phyloP scores from a whole-genome alignment of 2,329 filamentous ascomycete species.

The Exophiala sp. region DNA sequence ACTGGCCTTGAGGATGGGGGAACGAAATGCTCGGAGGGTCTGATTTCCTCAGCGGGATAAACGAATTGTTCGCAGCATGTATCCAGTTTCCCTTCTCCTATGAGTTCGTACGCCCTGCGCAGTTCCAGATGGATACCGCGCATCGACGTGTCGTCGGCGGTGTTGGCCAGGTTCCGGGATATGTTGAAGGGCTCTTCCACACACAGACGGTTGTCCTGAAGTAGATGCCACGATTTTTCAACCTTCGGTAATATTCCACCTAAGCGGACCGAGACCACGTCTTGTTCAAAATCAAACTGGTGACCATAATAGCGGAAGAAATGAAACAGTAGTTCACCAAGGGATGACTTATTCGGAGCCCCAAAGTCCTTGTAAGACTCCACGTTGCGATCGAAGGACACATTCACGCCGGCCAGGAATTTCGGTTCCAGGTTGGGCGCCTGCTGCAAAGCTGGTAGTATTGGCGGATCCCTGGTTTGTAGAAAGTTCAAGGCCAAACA shows the following conservation, averaged over 20 bases:
- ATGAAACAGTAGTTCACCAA: constrained; percentile 83
- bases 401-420: constrained; percentile 59
- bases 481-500: constrained; percentile 96
- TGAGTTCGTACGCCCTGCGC: constrained; percentile 75
- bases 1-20: constrained; percentile 52
- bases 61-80: constrained; percentile 83
- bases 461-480: constrained; percentile 74
- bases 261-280: constrained; percentile 76
- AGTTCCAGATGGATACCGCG: constrained; percentile 85
- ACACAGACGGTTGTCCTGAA: constrained; percentile 76
- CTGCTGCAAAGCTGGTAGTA: constrained; percentile 81
- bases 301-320: constrained; percentile 95
- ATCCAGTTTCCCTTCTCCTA: constrained; percentile 70
- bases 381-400: constrained; percentile 82
- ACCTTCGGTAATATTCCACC: constrained; percentile 72
- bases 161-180: constrained; percentile 85
- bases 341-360: constrained; percentile 68
- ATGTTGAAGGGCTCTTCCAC: constrained; percentile 96
- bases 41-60: constrained; percentile 61
- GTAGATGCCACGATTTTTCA: constrained; percentile 81
- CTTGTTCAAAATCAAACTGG: constrained; percentile 82
- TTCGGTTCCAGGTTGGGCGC: constrained; percentile 57
- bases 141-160: constrained; percentile 91
- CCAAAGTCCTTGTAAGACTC: constrained; percentile 69
- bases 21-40: constrained; percentile 25